A percentile compares a stretch with the other conserved stretches of the same genome.
These are phyloP conservation scores for Royoungia palumana DNA, from an alignment of 768 basidiomycete genomes.

Conservation along the genomic window DNA sequence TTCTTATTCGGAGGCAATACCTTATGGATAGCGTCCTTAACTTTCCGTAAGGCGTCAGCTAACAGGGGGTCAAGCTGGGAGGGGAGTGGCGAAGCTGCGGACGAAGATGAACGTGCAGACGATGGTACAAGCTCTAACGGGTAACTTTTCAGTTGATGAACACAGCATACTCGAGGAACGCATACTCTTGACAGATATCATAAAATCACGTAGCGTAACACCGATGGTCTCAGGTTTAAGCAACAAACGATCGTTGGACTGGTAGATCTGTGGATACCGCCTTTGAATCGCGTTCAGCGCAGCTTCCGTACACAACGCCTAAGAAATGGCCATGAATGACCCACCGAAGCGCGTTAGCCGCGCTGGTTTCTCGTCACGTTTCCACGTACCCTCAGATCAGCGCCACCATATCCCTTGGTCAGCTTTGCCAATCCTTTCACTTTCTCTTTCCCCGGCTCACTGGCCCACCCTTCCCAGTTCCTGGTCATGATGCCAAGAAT, in stretches of 20 bases:
- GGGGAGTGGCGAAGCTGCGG: constrained; percentile 82
- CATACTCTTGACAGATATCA: constrained; percentile 95
- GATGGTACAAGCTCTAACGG: constrained; percentile 86
- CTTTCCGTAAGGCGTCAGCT: constrained; percentile 59
- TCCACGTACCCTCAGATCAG: constrained; percentile 80
- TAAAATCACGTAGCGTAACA: constrained; percentile 87
- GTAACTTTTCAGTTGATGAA: constrained; percentile 1
- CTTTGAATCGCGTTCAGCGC: constrained; percentile 95
- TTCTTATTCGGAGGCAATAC: constrained; percentile 81
- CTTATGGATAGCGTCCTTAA: constrained; percentile 67
- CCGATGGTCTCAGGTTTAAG: constrained; percentile 83
- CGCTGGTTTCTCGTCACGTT: not conserved
- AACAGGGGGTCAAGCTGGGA: constrained; percentile 80
- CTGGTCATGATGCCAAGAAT: constrained; percentile 89
- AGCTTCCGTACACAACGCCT: constrained; percentile 96
- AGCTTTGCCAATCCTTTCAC: constrained; percentile 73
- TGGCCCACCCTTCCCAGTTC: constrained; percentile 84
- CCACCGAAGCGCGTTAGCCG: constrained; percentile 1
- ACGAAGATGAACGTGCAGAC: constrained; percentile 86
- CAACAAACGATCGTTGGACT: constrained; percentile 78
- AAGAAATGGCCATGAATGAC: constrained; percentile 3
- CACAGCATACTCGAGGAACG: not conserved
- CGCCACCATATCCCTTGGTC: constrained; percentile 97
- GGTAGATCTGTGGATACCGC: constrained; percentile 96
- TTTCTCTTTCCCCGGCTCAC: constrained; percentile 44